Base-by-base conservation (phyloP, 768 basidiomycete species). In the Psilocybe cubensis region DNA sequence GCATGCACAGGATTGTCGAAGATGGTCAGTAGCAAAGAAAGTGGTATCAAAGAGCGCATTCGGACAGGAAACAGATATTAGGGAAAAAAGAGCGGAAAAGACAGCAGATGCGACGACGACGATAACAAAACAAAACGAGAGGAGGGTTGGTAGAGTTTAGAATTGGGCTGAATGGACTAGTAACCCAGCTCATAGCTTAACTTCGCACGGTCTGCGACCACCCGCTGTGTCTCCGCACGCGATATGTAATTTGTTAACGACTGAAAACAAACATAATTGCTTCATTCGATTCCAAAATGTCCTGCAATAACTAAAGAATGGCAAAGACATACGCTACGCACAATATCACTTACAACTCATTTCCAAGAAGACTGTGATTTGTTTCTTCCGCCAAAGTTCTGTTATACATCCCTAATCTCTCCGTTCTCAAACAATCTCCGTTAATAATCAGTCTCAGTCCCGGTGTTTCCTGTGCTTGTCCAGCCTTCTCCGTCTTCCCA, bases 31-130 rank as follows among this genome's bases (percentile, higher is more conserved):
- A 78, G 69, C 52, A 83, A 66, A 67, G 76, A 71, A 66, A 81
- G 72, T 66, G 78, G 69, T 60, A 80, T 68, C 57, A 79, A 70
- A 59, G 75, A 76, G 57, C 66, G 76, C 76, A 76, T 79, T 61
- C 52, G 62, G 54, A 61, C 59, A 67, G 62, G 54, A 41, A 50
- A 56, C 46, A 56, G 54, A 58, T 61, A 69, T 54, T 40, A 42
- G 58, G 65, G 56, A 65, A 60, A 44, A 65, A 67, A 48, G 54
- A 38, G 35, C 12, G 55, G 54, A 61, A 44, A 43, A 43, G 60
- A 56, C 31, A 52, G 46, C 60, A 54, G 59, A 49, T 55, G 51
- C 41, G 45, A 50, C 53, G 42, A 56, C 54, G 58, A 52, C 49
- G 27, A 57, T 24, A 43, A 58, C 20, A 50, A 28, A 49, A 59